These are phyloP conservation scores for Penicillium nucicola DNA, from an alignment of 495 filamentous ascomycete genomes.

Conservation along the genomic window DNA sequence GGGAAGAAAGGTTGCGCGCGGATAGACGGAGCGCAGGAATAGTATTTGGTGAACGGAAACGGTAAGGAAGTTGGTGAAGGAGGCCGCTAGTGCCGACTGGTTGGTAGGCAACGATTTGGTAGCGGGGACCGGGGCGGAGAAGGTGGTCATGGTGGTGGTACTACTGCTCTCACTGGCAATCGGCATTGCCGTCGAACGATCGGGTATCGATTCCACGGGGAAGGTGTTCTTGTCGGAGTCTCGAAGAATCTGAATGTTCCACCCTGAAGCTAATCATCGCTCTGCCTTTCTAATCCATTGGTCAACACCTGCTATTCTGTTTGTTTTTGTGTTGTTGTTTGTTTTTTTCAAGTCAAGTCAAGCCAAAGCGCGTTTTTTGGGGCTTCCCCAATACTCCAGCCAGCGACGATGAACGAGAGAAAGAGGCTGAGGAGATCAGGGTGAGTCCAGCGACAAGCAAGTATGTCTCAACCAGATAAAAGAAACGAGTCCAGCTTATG, in stretches of 20 bases:
- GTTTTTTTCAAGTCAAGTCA: constrained; percentile 1
- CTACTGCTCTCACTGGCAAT: constrained; percentile 50
- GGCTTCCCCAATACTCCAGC: constrained; percentile 9
- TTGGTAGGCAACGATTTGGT: constrained; percentile 43
- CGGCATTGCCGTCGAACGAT: constrained; percentile 43
- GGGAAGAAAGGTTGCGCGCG: constrained; percentile 71
- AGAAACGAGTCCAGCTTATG: not conserved
- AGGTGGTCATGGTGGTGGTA: constrained; percentile 47
- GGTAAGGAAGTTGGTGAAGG: constrained; percentile 71
- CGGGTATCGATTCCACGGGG: constrained; percentile 37
- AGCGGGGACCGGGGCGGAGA: constrained; percentile 43
- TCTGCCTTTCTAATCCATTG: constrained; percentile 40
- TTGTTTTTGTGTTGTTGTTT: constrained; percentile 1
- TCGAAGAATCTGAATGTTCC: constrained; percentile 47
- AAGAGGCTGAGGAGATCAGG: constrained; percentile 4
- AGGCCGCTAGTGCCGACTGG: constrained; percentile 45
- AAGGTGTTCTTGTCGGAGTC: constrained; percentile 39
- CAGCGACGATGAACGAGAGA: constrained; percentile 3
- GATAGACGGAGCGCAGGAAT: constrained; percentile 83
- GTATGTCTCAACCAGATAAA: not conserved
- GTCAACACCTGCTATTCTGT: constrained; percentile 22
- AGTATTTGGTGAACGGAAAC: constrained; percentile 92
- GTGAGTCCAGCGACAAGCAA: constrained; percentile 1
- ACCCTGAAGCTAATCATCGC: constrained; percentile 51
- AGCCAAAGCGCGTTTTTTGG: constrained; percentile 7